Base-by-base conservation (phyloP, 2,329 filamentous ascomycete genomes). In the Orbilia quercus region DNA sequence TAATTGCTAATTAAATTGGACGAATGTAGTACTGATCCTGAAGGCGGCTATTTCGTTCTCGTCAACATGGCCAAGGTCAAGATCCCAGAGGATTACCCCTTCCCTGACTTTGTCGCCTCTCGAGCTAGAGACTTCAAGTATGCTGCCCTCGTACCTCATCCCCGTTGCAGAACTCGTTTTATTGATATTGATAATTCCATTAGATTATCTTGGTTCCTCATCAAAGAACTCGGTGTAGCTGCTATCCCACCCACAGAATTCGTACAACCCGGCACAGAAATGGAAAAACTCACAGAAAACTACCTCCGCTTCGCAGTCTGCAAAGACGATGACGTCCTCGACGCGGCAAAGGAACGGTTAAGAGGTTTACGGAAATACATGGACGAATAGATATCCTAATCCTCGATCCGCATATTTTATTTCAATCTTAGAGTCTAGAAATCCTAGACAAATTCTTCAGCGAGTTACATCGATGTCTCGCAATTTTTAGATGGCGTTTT, bases 171-270 rank as follows among this genome's bases (percentile, higher is more conserved):
- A 18, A 31, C 11, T 31, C 7, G n/a, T 40, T 9, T 40, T 18
- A 12, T 28, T 38, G 16, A 18, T 16, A 5, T 31, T 40, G 14
- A 2, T 47, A n/a, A 47, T 9, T n/a, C 16, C 22, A 14, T 6
- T 45, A 73, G 70, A 16, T 86, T 99, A 50, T 88, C 89, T 36
- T 99, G 94, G 94, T 98, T 98, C 83, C 82, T 97, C 78, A 99
- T 99, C 81, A 93, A 93, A 80, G 94, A 99, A 83, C 84, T 99
- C 18, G 95, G 95, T 7, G 92, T 99, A 25, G 95, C 95, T 1
- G 93, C 94, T 7, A 97, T 99, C 75, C 95, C 95, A 16, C 95
- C 95, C 0, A 96, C 93, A 0, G 95, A 99, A 81, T 99, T 99
- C 81, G 98, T 97, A 80, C 97, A 94, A 0, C 89, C 91, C 16